These are phyloP conservation scores for Candida sojae DNA, from an alignment of 1,139 yeast species.

Conservation along the genomic window DNA sequence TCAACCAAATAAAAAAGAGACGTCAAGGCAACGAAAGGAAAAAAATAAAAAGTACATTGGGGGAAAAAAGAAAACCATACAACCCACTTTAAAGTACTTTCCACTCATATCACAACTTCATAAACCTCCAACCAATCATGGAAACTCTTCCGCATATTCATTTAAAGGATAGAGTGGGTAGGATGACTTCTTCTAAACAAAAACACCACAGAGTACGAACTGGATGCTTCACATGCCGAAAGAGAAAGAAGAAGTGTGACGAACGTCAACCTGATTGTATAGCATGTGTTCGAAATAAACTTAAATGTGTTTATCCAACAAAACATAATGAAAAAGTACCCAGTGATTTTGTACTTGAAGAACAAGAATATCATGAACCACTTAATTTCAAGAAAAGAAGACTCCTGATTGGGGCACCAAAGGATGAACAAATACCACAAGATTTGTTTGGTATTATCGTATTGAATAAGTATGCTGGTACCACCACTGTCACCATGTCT, in stretches of 20 bases:
- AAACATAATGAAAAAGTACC: conserved; percentile 7
- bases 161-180: too few relatives aligned
- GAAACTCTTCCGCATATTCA: too few relatives aligned
- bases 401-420: not conserved
- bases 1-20: too few relatives aligned
- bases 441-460: conserved; percentile 3
- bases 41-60: too few relatives aligned
- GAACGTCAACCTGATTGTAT: conserved; percentile 27
- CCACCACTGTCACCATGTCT: not conserved
- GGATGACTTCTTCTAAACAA: not conserved
- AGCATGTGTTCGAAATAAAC: conserved; percentile 17
- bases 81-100: too few relatives aligned
- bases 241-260: conserved; percentile 27
- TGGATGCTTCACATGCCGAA: conserved; percentile 21
- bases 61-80: too few relatives aligned
- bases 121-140: too few relatives aligned
- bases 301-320: conserved; percentile 9
- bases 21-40: too few relatives aligned
- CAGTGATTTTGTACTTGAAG: conserved; percentile 5
- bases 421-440: not conserved
- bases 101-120: too few relatives aligned
- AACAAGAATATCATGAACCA: conserved; percentile 2
- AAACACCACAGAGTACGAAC: conserved; percentile 8
- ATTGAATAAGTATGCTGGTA: not conserved
- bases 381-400: not conserved